phyloP scores from a whole-genome alignment of 495 filamentous ascomycete genomes.

The Aspergillus ostianus region DNA sequence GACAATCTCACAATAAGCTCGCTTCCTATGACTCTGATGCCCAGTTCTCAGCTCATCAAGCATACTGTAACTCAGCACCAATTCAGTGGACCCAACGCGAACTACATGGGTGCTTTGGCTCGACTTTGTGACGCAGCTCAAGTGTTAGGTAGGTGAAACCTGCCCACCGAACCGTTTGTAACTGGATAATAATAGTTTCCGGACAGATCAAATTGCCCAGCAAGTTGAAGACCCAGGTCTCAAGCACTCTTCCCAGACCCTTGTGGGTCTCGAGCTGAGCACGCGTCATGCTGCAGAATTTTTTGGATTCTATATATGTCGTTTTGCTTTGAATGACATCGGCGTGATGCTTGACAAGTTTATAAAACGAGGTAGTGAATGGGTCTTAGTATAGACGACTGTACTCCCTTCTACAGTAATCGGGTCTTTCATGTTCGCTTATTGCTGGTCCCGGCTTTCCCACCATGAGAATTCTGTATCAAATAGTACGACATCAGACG shows the following conservation, averaged over 20 bases:
- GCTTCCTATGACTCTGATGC: constrained; percentile 74
- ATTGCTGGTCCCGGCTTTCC: no score
- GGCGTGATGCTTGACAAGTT: constrained; percentile 91
- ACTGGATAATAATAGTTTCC: background rate
- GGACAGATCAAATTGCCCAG: constrained; percentile 86
- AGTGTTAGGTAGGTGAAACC: constrained; percentile 72
- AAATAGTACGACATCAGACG: no score
- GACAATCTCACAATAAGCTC: constrained; percentile 65
- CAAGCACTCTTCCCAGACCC: constrained; percentile 76
- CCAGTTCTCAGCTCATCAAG: constrained; percentile 59
- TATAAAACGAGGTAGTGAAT: constrained; percentile 92
- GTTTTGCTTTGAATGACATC: constrained; percentile 86
- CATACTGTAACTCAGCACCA: constrained; percentile 66
- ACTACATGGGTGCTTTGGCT: constrained; percentile 89
- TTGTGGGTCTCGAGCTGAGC: constrained; percentile 90
- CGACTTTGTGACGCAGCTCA: constrained; percentile 93
- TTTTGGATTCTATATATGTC: constrained; percentile 94
- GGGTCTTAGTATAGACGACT: constrained; percentile 56
- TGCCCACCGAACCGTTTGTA: background rate
- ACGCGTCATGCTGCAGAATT: constrained; percentile 94
- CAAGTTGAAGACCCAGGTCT: constrained; percentile 93
- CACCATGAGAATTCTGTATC: no score
- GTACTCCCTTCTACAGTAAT: constrained; percentile 17
- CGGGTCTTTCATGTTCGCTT: background rate
- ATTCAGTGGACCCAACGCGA: constrained; percentile 79